Percentiles rank a stretch among this genome's conserved stretches.
Conservation (phyloP, 495 filamentous ascomycete genomes). For the Astrothelium macrocarpum region DNA sequence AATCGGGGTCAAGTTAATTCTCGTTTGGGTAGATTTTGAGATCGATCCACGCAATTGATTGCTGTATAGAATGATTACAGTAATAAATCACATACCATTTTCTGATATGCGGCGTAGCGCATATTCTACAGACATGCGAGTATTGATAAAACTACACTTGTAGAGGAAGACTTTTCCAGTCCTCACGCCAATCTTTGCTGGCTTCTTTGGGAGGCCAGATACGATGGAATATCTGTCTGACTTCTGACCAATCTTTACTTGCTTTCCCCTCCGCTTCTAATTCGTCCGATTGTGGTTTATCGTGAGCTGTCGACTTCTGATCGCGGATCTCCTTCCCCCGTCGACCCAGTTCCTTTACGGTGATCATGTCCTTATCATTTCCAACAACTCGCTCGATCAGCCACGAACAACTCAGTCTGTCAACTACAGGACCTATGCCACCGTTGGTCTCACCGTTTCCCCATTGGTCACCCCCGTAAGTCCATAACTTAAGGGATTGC, state of each 20-base stretch:
- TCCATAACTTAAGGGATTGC: slow-evolving; percentile 15
- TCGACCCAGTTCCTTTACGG: slow-evolving; percentile 14
- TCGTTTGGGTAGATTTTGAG: too few relatives aligned
- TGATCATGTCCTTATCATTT: slow-evolving; percentile 14
- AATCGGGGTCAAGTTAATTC: too few relatives aligned
- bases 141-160: slow-evolving; percentile 8
- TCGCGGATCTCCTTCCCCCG: slow-evolving; percentile 11
- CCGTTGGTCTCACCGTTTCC: background rate
- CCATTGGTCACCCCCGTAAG: slow-evolving; percentile 8
- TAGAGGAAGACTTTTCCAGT: slow-evolving; percentile 17
- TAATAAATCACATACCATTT: background rate
- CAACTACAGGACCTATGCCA: background rate
- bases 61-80: background rate
- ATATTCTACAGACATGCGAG: background rate
- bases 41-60: background rate
- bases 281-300: background rate
- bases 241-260: background rate
- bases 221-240: slow-evolving; percentile 8
- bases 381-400: slow-evolving; percentile 15
- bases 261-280: background rate
- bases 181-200: slow-evolving; percentile 16
- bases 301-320: background rate
- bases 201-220: slow-evolving; percentile 14
- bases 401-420: slow-evolving; percentile 15
- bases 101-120: background rate